phyloP scores from a whole-genome alignment of 2,329 filamentous ascomycete genomes.

The Fusarium papillatum region DNA sequence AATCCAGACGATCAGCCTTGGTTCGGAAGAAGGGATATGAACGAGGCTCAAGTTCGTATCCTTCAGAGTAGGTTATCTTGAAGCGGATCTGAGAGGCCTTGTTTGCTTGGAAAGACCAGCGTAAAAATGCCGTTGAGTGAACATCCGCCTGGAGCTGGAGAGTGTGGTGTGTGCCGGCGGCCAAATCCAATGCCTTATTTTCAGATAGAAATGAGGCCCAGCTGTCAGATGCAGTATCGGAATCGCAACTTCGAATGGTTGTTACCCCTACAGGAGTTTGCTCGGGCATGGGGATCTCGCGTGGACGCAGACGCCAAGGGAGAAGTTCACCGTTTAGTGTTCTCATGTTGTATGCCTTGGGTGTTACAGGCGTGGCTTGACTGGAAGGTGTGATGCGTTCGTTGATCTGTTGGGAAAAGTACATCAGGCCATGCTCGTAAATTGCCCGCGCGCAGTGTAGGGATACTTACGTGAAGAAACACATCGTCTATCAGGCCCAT shows the following conservation, averaged over 20 bases:
- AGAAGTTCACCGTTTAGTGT: slow-evolving; percentile 27
- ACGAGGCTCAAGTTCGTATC: slow-evolving; percentile 28
- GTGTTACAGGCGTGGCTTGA: background rate
- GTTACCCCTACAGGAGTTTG: slow-evolving; percentile 2
- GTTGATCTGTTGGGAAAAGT: slow-evolving; percentile 8
- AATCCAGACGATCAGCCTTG: slow-evolving; percentile 25
- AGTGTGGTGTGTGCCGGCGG: slow-evolving; percentile 1
- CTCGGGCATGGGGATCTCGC: slow-evolving; percentile 23
- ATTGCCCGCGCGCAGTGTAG: too few species aligned
- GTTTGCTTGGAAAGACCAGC: slow-evolving; percentile 11
- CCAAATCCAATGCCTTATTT: background rate
- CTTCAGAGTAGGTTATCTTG: slow-evolving; percentile 26
- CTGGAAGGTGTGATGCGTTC: slow-evolving; percentile 9
- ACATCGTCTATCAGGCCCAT: slow-evolving; percentile 20
- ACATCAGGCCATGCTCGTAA: background rate
- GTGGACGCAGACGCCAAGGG: slow-evolving; percentile 27
- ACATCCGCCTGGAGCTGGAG: slow-evolving; percentile 23
- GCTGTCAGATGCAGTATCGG: background rate
- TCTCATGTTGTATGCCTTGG: slow-evolving; percentile 14
- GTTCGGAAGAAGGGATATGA: slow-evolving; percentile 29
- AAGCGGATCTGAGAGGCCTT: slow-evolving; percentile 8
- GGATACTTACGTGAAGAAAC: slow-evolving; percentile 19
- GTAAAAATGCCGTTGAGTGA: slow-evolving; percentile 28
- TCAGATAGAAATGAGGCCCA: slow-evolving; percentile 11
- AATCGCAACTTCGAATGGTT: background rate